Conservation (phyloP, 2,329 filamentous ascomycete species). For the Paecilomyces sp. region DNA sequence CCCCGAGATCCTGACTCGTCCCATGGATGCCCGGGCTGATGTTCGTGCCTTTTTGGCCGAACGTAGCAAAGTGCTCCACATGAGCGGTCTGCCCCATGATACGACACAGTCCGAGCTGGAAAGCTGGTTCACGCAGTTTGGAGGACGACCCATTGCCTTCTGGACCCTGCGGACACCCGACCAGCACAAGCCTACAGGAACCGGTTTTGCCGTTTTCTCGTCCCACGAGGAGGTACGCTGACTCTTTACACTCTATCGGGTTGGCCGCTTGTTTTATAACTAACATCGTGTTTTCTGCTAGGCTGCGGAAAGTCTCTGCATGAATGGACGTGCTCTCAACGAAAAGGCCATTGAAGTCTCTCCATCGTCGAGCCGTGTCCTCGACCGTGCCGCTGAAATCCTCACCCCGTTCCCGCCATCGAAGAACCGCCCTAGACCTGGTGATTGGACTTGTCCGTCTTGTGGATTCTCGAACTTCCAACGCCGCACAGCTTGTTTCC, state of each 20-base stretch:
- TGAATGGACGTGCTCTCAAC: slow-evolving; percentile 96
- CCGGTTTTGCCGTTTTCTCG: slow-evolving; percentile 96
- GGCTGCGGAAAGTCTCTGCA: slow-evolving; percentile 96
- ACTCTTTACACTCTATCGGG: slow-evolving; percentile 6
- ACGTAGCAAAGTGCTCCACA: slow-evolving; percentile 94
- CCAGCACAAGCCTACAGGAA: slow-evolving; percentile 98
- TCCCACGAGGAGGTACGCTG: slow-evolving; percentile 86
- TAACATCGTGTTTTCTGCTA: slow-evolving; percentile 31
- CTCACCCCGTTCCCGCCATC: slow-evolving; percentile 95
- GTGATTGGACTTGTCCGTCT: slow-evolving; percentile 98
- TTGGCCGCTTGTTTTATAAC: not conserved
- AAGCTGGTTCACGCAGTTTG: slow-evolving; percentile 99
- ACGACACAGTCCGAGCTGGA: slow-evolving; percentile 98
- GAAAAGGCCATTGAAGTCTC: slow-evolving; percentile 99
- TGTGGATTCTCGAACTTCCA: slow-evolving; percentile 99
- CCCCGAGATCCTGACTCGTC: slow-evolving; percentile 85
- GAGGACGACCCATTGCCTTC: slow-evolving; percentile 94
- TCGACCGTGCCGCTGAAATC: slow-evolving; percentile 92
- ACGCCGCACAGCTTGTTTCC: slow-evolving; percentile 95
- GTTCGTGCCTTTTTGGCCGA: slow-evolving; percentile 93
- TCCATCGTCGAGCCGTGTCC: slow-evolving; percentile 89
- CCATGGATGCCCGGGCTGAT: slow-evolving; percentile 94
- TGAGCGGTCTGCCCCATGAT: slow-evolving; percentile 94
- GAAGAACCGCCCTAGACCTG: slow-evolving; percentile 94
- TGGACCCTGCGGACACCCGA: slow-evolving; percentile 97